Evolutionary conservation across 139 green algal genomes (phyloP), one percentile per base, ranked within the genome.

Genomic region (Haematococcus sp.): DNA sequence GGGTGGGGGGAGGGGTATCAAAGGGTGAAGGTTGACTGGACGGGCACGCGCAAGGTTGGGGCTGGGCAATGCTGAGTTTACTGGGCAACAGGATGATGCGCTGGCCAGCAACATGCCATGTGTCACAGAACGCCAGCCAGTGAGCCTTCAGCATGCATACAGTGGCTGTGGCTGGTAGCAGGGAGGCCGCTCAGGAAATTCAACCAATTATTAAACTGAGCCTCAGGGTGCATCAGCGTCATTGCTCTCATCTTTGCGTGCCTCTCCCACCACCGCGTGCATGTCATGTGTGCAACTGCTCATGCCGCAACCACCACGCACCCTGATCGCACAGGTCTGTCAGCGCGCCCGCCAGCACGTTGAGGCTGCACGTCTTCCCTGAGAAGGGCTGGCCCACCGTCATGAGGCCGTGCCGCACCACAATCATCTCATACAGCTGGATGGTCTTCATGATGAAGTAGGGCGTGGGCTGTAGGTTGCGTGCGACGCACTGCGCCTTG

Each of bases 341-440:
- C 67, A 94, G 81, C 4, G 89, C 84, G 44, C 81, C 87, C 22
- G 87, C 87, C 68, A 94, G 81, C 54, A 88, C 74, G n/a, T 80
- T 79, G n/a, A 89, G 79, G 19, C 31, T 71, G 34, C 44, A 71
- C 20, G 77, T 85, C 83, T 93, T 93, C 60, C 83, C 88, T 35
- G 63, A 78, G 72, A 91, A 90, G 4, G 90, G 84, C 76, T 85
- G 82, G 1, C 90, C 90, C 35, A 95, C 90, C 1, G 91, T 78
- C 90, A 95, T 95, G 28, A 95, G 81, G 13, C 90, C 90, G 76
- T 94, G 89, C 1, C 90, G 86, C 55, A 95, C 90, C 15, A 92
- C 83, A 32, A 96, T 86, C 91, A 96, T 96, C 81, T 96, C 91
- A 77, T 94, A 96, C 54, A 96, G 85, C 81, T 96, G 88, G 30